These are phyloP conservation scores for Tetracladium setigerum DNA, from an alignment of 495 filamentous ascomycete genomes.

Conservation along the genomic window DNA sequence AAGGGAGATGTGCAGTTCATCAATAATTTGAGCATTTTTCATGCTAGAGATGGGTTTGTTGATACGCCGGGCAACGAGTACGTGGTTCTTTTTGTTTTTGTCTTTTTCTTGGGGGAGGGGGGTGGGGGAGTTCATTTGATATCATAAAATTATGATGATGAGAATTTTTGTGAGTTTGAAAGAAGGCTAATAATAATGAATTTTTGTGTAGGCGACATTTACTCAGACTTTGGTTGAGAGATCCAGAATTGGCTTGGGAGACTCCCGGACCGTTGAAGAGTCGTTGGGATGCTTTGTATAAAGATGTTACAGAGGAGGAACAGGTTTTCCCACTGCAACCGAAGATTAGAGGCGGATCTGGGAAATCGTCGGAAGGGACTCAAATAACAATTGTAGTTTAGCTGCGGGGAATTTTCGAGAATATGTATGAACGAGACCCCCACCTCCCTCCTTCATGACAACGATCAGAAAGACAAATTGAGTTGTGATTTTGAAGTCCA, in stretches of 20 bases:
- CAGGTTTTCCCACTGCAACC: conserved; percentile 49
- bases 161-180: not conserved
- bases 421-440: too few relatives aligned
- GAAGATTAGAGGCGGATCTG: conserved; percentile 24
- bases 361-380: not conserved
- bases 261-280: conserved; percentile 37
- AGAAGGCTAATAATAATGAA: too few relatives aligned
- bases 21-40: conserved; percentile 47
- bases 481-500: too few relatives aligned
- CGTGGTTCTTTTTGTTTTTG: conserved; percentile 17
- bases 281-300: conserved; percentile 47
- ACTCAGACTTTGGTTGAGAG: conserved; percentile 49
- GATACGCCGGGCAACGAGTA: conserved; percentile 39
- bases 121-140: too few relatives aligned
- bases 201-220: conserved; percentile 43
- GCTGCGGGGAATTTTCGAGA: too few relatives aligned
- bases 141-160: not conserved
- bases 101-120: too few relatives aligned
- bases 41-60: conserved; percentile 38
- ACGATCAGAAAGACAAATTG: too few relatives aligned
- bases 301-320: conserved; percentile 38
- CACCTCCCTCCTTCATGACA: too few relatives aligned
- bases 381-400: too few relatives aligned
- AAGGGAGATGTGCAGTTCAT: conserved; percentile 45
- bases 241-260: conserved; percentile 48